Conservation (phyloP, 2,329 filamentous ascomycete genomes). For the Xylaria sp. region DNA sequence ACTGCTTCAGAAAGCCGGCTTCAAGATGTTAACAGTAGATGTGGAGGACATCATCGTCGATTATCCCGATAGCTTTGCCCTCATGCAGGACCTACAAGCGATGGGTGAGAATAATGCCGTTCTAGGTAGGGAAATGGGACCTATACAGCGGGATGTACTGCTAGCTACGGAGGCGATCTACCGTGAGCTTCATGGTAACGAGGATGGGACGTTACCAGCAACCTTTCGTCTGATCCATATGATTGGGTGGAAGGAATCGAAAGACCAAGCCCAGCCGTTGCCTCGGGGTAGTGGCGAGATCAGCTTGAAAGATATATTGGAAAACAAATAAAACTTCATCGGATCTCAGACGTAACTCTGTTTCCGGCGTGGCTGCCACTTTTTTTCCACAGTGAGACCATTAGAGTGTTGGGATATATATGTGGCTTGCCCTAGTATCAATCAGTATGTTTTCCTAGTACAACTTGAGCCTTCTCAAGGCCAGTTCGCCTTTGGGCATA, state of each 20-base stretch:
- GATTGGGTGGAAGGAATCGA: slow-evolving; percentile 96
- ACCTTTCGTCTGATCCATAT: slow-evolving; percentile 97
- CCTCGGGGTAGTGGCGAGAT: slow-evolving; percentile 85
- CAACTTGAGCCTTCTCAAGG: not conserved
- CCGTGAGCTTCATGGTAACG: slow-evolving; percentile 83
- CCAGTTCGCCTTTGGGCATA: not conserved
- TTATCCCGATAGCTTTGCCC: slow-evolving; percentile 86
- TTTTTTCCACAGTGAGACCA: not conserved
- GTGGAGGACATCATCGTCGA: slow-evolving; percentile 97
- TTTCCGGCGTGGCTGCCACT: not conserved
- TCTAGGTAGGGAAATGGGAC: slow-evolving; percentile 81
- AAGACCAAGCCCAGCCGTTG: slow-evolving; percentile 81
- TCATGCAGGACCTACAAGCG: slow-evolving; percentile 93
- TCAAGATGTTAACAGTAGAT: slow-evolving; percentile 96
- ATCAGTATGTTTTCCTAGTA: not conserved
- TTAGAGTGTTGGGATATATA: not conserved
- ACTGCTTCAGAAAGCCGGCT: slow-evolving; percentile 85
- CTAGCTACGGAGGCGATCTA: slow-evolving; percentile 92
- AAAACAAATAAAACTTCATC: slow-evolving; percentile 54
- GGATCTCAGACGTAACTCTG: not conserved
- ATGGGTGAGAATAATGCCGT: slow-evolving; percentile 98
- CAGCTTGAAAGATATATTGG: slow-evolving; percentile 84
- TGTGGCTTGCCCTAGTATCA: not conserved
- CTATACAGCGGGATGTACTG: slow-evolving; percentile 83
- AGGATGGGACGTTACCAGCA: slow-evolving; percentile 80